Evolutionary conservation across 768 basidiomycete genomes (phyloP).

Genomic region (Bullera alba): DNA sequence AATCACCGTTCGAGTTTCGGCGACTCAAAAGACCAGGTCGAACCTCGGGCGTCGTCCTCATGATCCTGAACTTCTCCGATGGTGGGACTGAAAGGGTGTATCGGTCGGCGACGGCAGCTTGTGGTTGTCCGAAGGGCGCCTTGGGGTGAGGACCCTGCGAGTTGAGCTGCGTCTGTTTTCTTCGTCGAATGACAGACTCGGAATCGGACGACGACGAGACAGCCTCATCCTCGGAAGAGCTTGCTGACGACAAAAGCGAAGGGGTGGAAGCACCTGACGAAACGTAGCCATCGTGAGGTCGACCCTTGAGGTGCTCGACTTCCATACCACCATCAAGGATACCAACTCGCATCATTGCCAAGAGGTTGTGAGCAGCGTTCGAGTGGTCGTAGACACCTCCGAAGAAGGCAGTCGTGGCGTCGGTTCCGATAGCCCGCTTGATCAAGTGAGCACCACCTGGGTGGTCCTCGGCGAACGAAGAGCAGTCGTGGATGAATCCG

Average conservation of each 20-base stretch:
- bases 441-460: slow-evolving; percentile 83
- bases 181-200: slow-evolving; percentile 11
- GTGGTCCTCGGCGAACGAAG: slow-evolving; percentile 78
- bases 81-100: slow-evolving; percentile 55
- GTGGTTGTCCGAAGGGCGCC: slow-evolving; percentile 53
- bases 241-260: slow-evolving; percentile 17
- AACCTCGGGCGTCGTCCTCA: slow-evolving; percentile 40
- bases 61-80: slow-evolving; percentile 64
- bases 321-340: slow-evolving; percentile 62
- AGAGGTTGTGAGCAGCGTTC: slow-evolving; percentile 76
- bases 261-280: slow-evolving; percentile 17
- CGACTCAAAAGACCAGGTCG: slow-evolving; percentile 32
- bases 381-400: slow-evolving; percentile 85
- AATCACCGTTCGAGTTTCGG: slow-evolving; percentile 1
- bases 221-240: slow-evolving; percentile 20
- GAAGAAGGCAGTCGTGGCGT: slow-evolving; percentile 89
- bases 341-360: slow-evolving; percentile 72
- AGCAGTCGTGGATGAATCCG: slow-evolving; percentile 88
- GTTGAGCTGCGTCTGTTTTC: slow-evolving; percentile 27
- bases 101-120: slow-evolving; percentile 45
- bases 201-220: slow-evolving; percentile 19
- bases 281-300: slow-evolving; percentile 21
- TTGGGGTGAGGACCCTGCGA: slow-evolving; percentile 32
- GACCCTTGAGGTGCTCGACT: slow-evolving; percentile 48
- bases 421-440: slow-evolving; percentile 76